Base-by-base conservation (phyloP, 75 land plant species). In the Selaginella moellendorffii region DNA sequence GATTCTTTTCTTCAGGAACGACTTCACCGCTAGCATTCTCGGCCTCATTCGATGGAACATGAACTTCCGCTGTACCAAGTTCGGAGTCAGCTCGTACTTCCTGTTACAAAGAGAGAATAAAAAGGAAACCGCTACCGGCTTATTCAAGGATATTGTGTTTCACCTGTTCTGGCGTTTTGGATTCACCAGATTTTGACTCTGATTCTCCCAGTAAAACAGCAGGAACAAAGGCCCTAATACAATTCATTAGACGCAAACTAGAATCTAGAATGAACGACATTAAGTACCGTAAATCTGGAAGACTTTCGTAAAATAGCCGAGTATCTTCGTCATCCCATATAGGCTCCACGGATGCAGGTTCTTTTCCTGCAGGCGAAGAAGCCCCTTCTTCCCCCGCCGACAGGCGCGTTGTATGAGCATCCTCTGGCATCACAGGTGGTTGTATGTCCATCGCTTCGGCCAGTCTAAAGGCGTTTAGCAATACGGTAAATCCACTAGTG, bases 301-400 rank as follows among this genome's bases (percentile, higher is more conserved):
- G 70, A 67, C 82, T 81, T 74, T 93, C 98, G 79, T 93, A 93
- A 65, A 93, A 93, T 24, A 96, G 84, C 30, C 81, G 80, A 21
- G 96, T 93, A 53, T 93, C 98, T 53, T 93, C 98, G 68, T 93
- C 98, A 76, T 93, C 98, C 98, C 98, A 93, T 20, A 93, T 58
- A 22, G 96, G 83, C 73, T 93, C 98, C 46, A 76, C 73, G 26
- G 61, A 65, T 72, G 86, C 72, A 62, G 77, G 69, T 26, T 93
- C 98, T 77, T 86, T 93, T 26, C 78, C 80, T 46, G 76, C 28
- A 66, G 71, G 52, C 63, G 77, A 69, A 28, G 84, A 77, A 9
- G 78, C 62, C 17, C 68, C 68, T 77, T 85, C 98, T 22, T 82
- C 90, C 59, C 90, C 96, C 22, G 79, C 66, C 24, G 83, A 83